A percentile compares a stretch with the other conserved stretches of the same genome.
These are phyloP conservation scores for Xylaria sp. DNA, from an alignment of 2,329 filamentous ascomycete species.

Conservation along the genomic window DNA sequence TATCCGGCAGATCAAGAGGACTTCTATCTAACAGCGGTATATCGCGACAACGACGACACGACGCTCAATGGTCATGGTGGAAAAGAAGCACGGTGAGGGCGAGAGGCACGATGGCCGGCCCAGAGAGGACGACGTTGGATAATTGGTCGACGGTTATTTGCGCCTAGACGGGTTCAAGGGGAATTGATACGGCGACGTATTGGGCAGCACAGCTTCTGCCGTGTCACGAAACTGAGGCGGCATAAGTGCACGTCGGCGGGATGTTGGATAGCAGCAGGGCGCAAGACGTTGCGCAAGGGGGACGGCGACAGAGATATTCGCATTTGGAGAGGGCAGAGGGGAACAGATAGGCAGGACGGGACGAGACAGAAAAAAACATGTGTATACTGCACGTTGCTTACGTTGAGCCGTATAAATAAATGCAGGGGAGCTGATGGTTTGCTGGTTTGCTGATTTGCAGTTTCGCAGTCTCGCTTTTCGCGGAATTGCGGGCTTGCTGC, in stretches of 20 bases:
- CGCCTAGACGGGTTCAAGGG: slow-evolving; percentile 20
- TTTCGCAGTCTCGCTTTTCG: not conserved
- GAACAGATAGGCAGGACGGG: slow-evolving; percentile 2
- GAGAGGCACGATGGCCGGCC: slow-evolving; percentile 23
- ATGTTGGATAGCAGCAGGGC: slow-evolving; percentile 27
- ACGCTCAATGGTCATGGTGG: slow-evolving; percentile 38
- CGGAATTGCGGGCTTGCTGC: not conserved
- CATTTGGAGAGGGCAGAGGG: slow-evolving; percentile 24
- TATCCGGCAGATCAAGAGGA: not conserved
- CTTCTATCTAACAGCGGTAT: slow-evolving; percentile 18
- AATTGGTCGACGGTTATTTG: slow-evolving; percentile 28
- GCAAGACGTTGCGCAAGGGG: slow-evolving; percentile 1
- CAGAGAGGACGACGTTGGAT: slow-evolving; percentile 3
- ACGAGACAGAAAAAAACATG: not conserved
- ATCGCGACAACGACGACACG: slow-evolving; percentile 28
- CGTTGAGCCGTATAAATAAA: slow-evolving; percentile 18
- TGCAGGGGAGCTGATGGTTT: slow-evolving; percentile 11
- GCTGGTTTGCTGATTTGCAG: not conserved
- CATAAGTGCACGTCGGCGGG: slow-evolving; percentile 38
- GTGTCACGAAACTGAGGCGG: slow-evolving; percentile 42
- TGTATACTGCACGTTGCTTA: slow-evolving; percentile 12
- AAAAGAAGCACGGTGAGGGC: slow-evolving; percentile 5
- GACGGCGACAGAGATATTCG: slow-evolving; percentile 19
- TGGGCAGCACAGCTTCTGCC: slow-evolving; percentile 41
- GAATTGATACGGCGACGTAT: slow-evolving; percentile 35